Evolutionary conservation across 2,329 filamentous ascomycete genomes (phyloP).

Genomic region (Davidsoniella virescens): DNA sequence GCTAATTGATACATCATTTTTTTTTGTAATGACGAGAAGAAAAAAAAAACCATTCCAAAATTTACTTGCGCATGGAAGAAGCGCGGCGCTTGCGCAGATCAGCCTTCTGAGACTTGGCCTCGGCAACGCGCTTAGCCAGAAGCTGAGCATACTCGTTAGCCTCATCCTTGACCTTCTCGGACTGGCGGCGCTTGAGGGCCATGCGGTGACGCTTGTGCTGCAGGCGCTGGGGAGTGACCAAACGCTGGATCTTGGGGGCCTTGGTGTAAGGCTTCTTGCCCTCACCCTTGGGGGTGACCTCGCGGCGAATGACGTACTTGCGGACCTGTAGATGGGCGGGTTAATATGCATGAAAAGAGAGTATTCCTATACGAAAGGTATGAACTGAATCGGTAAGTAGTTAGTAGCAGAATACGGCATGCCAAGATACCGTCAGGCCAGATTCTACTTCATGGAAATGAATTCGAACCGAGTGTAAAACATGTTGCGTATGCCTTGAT

Average conservation of each 20-base stretch:
- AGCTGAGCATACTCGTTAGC: constrained; percentile 94
- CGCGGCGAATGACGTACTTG: constrained; percentile 99
- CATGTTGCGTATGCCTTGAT: neutral
- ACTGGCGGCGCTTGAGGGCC: constrained; percentile 94
- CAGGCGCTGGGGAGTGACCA: constrained; percentile 97
- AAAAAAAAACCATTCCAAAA: too few relatives aligned
- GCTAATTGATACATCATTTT: too few relatives aligned
- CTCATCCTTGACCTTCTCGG: constrained; percentile 97
- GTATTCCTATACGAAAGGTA: neutral
- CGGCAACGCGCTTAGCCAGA: constrained; percentile 90
- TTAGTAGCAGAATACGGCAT: constrained; percentile 19
- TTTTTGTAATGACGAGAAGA: too few relatives aligned
- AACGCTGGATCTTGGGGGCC: constrained; percentile 98
- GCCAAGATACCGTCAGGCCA: constrained; percentile 9
- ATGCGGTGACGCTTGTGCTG: constrained; percentile 99
- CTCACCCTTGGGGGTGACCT: constrained; percentile 93
- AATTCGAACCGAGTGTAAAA: constrained; percentile 2
- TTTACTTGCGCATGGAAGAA: constrained; percentile 85
- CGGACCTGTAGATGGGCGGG: constrained; percentile 49
- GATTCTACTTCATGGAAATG: neutral
- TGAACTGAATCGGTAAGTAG: constrained; percentile 11
- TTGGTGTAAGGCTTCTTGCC: constrained; percentile 98
- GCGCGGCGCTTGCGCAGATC: constrained; percentile 94
- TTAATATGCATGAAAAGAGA: constrained; percentile 8
- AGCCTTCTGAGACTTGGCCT: constrained; percentile 86